Conservation (phyloP, 768 basidiomycete species). For the Termitomyces sp. region DNA sequence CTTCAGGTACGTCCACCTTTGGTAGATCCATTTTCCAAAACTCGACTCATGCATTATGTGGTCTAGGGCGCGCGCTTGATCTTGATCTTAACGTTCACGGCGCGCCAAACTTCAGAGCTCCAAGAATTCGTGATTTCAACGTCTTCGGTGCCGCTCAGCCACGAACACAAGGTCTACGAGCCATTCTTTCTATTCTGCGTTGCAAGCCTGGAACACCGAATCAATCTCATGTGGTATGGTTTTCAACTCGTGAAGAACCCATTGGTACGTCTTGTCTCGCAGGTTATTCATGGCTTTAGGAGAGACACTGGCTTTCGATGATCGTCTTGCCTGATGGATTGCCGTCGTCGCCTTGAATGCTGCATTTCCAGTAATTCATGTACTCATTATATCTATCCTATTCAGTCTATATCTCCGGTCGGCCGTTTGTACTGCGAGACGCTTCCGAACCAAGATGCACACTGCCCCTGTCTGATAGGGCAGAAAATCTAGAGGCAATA, state of each 20-base stretch:
- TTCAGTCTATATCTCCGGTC: conserved; percentile 80
- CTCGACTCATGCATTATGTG: neutral
- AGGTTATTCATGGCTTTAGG: neutral
- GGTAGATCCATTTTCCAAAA: neutral
- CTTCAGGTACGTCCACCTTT: conserved; percentile 44
- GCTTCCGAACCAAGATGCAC: conserved; percentile 77
- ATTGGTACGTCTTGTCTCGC: conserved; percentile 50
- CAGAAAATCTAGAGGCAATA: conserved; percentile 91
- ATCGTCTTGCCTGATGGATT: neutral
- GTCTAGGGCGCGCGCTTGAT: conserved; percentile 77
- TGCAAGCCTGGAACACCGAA: conserved; percentile 60
- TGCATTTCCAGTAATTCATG: neutral
- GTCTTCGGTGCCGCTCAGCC: conserved; percentile 97
- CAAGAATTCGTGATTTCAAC: conserved; percentile 72
- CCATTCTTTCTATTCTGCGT: conserved; percentile 80
- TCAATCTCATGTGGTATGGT: conserved; percentile 84
- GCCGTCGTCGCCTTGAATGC: neutral
- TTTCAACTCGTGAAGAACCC: conserved; percentile 95
- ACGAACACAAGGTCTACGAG: conserved; percentile 84
- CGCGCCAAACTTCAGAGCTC: conserved; percentile 91
- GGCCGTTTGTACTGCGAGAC: conserved; percentile 91
- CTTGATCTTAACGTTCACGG: conserved; percentile 90
- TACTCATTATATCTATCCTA: conserved; percentile 7
- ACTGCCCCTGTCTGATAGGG: conserved; percentile 81
- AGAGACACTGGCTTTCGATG: neutral